Base-by-base conservation (phyloP, 139 green algal species). In the Zygnema cylindricum region DNA sequence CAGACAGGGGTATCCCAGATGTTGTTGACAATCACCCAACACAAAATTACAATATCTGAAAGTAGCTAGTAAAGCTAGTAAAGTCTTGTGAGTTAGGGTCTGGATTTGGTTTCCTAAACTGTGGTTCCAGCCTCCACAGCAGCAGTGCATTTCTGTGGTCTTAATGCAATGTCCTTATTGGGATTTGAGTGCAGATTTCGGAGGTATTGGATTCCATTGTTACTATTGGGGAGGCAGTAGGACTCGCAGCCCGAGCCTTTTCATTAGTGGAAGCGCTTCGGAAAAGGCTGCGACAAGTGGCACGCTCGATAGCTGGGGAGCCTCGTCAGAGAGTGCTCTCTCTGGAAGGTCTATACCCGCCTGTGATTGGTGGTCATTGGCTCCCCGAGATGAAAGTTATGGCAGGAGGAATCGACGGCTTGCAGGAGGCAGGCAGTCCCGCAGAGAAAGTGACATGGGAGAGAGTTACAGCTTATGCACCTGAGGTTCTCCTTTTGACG, bases 121-220 rank as follows among this genome's bases (percentile, higher is more conserved):
- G n/a, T n/a, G n/a, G n/a, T n/a, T n/a, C n/a, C n/a, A n/a, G n/a
- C n/a, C n/a, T n/a, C n/a, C n/a, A n/a, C n/a, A n/a, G n/a, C n/a
- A n/a, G n/a, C n/a, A n/a, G n/a, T n/a, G n/a, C n/a, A n/a, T n/a
- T n/a, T n/a, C n/a, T n/a, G n/a, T n/a, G n/a, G n/a, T n/a, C n/a
- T n/a, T n/a, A n/a, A n/a, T n/a, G n/a, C n/a, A n/a, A n/a, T n/a
- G n/a, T n/a, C n/a, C n/a, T n/a, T n/a, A n/a, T n/a, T n/a, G n/a
- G n/a, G n/a, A n/a, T n/a, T n/a, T 63, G 49, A 63, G 21, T 25
- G 38, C 40, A 91, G 87, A 32, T 91, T 54, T 76, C 82, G 33
- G 96, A 98, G 42, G 95, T 98, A 25, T 88, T 98, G 23, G 93
- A 97, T 42, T 90, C 93, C 1, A 95, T 98, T 33, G 42, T 96